These are phyloP conservation scores for Aurinia saxatilis DNA, from an alignment of 345 rosid genomes.

Conservation along the genomic window DNA sequence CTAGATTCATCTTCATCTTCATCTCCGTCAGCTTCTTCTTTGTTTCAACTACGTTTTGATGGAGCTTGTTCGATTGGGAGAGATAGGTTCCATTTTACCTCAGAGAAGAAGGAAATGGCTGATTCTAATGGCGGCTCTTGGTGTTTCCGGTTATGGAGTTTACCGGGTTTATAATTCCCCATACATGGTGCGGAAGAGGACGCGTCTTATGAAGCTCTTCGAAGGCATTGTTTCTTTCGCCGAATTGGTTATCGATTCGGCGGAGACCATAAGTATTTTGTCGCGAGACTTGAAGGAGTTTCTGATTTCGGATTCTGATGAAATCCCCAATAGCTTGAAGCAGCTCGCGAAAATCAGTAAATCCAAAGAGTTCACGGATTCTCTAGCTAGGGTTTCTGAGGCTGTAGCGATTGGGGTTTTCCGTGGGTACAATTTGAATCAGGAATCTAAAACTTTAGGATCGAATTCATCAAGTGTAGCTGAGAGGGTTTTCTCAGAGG, in stretches of 20 bases:
- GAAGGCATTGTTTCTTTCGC: conserved; percentile 47
- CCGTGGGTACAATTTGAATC: conserved; percentile 36
- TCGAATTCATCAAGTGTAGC: conserved; percentile 29
- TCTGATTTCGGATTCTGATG: conserved; percentile 58
- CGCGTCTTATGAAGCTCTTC: conserved; percentile 44
- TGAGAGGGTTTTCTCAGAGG: conserved; percentile 55
- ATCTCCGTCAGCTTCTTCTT: too few relatives aligned
- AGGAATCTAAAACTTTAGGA: conserved; percentile 10
- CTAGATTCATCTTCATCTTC: too few relatives aligned
- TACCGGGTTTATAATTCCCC: conserved; percentile 58
- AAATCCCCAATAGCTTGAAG: conserved; percentile 74
- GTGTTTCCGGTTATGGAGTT: conserved; percentile 65
- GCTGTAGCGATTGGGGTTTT: conserved; percentile 55
- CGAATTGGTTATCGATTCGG: conserved; percentile 65
- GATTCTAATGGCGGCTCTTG: conserved; percentile 37
- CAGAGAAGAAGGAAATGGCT: conserved; percentile 58
- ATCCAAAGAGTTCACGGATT: conserved; percentile 62
- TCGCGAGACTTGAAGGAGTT: conserved; percentile 65
- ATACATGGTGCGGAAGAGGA: conserved; percentile 51
- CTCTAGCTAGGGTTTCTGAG: conserved; percentile 52
- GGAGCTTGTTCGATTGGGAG: conserved; percentile 42
- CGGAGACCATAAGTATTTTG: conserved; percentile 49
- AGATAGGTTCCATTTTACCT: conserved; percentile 29
- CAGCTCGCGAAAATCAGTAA: conserved; percentile 64
- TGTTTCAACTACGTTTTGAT: background rate